Conservation (phyloP, 208 protist species). For the Acanthamoeba triangularis region DNA sequence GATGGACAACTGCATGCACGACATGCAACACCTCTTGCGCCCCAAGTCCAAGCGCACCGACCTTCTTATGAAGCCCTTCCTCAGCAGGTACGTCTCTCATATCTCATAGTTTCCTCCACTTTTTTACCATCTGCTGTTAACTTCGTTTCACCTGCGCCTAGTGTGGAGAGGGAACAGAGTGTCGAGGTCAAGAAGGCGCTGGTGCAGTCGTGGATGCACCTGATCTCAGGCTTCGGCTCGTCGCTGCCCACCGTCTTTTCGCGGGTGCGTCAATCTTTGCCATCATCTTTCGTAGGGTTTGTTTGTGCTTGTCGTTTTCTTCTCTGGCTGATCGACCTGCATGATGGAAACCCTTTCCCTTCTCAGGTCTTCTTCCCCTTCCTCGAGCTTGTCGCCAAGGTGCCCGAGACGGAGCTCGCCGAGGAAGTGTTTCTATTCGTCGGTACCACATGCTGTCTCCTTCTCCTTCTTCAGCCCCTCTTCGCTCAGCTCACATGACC, state of each 20-base stretch:
- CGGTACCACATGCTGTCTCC: neutral
- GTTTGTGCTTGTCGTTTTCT: too few relatives aligned
- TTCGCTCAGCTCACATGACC: neutral
- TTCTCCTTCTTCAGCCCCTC: neutral
- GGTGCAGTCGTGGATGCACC: conserved; percentile 36
- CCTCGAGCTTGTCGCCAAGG: neutral
- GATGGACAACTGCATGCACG: conserved; percentile 48
- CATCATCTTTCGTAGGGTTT: neutral
- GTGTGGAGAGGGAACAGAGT: conserved; percentile 42
- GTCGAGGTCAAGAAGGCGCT: conserved; percentile 6
- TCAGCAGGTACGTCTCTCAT: conserved; percentile 3
- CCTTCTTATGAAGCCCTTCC: conserved; percentile 21
- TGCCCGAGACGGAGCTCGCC: conserved; percentile 16
- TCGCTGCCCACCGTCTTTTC: conserved; percentile 35
- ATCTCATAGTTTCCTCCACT: neutral
- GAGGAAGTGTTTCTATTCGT: conserved; percentile 9
- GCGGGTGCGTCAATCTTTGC: neutral
- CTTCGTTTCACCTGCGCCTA: neutral
- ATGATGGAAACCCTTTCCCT: neutral
- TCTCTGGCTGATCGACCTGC: too few relatives aligned
- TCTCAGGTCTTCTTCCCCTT: conserved; percentile 33
- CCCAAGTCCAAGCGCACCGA: conserved; percentile 37
- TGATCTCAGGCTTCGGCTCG: neutral
- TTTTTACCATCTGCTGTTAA: neutral
- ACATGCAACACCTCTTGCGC: conserved; percentile 5